phyloP scores from a whole-genome alignment of 352 stramenopile genomes.

The Pythium sp. region DNA sequence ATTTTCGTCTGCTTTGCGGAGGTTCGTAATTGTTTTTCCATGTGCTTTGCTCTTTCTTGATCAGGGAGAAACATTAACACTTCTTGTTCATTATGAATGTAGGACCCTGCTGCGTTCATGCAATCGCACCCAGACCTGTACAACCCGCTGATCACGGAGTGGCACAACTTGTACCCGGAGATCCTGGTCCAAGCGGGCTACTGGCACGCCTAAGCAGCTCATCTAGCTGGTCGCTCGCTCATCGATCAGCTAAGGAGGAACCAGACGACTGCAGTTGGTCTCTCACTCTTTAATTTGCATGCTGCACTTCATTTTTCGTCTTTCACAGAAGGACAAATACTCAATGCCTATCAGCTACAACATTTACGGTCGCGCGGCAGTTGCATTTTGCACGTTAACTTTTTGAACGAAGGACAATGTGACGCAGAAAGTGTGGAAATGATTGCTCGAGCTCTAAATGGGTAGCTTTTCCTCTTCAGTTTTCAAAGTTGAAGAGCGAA shows the following conservation, averaged over 20 bases:
- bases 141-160: conserved; percentile 78
- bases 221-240: not conserved
- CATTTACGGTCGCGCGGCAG: not conserved
- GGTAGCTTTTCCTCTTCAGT: not conserved
- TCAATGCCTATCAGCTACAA: not conserved
- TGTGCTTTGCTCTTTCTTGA: not conserved
- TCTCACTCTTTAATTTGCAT: not conserved
- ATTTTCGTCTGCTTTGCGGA: conserved; percentile 97
- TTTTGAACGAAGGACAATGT: not conserved
- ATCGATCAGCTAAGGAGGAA: not conserved
- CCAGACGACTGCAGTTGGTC: conserved; percentile 1
- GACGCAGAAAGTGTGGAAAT: not conserved
- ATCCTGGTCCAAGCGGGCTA: conserved; percentile 88
- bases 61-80: not conserved
- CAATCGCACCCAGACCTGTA: conserved; percentile 80
- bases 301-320: not conserved
- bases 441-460: not conserved
- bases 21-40: conserved; percentile 21
- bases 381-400: not conserved
- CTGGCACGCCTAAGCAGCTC: conserved; percentile 46
- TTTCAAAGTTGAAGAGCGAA: not conserved
- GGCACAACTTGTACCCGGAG: conserved; percentile 87
- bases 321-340: not conserved
- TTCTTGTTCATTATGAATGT: not conserved
- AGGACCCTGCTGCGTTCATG: conserved; percentile 80